Conservation (phyloP, 208 protist species). For the Wallacemonas sp. region DNA sequence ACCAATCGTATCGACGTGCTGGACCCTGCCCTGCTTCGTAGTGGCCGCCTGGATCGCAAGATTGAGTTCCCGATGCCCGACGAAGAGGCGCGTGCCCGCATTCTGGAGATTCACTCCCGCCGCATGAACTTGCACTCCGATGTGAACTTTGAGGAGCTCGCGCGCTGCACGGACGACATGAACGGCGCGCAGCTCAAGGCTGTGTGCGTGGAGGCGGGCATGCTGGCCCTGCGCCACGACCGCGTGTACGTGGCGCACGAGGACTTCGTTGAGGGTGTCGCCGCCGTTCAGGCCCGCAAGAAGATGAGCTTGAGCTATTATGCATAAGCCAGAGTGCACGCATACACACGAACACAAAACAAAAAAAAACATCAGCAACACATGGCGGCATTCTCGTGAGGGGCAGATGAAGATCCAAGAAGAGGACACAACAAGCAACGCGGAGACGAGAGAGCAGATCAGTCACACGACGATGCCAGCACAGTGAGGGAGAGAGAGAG, state of each 20-base stretch:
- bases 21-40: constrained; percentile 99
- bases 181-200: constrained; percentile 99
- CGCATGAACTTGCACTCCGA: constrained; percentile 97
- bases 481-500: no score
- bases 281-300: constrained; percentile 99
- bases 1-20: constrained; percentile 99
- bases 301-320: constrained; percentile 99
- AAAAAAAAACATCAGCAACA: background rate
- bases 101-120: constrained; percentile 99
- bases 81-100: constrained; percentile 97
- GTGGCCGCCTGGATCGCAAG: constrained; percentile 99
- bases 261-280: constrained; percentile 99
- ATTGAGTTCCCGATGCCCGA: constrained; percentile 99
- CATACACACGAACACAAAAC: background rate
- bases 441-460: no score
- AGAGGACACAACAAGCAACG: background rate
- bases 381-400: no score
- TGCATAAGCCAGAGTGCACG: constrained; percentile 79
- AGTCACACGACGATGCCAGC: no score
- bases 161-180: constrained; percentile 99
- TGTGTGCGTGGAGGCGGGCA: constrained; percentile 99
- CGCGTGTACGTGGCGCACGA: constrained; percentile 94
- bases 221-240: constrained; percentile 98
- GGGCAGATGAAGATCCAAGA: background rate
- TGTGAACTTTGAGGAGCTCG: constrained; percentile 99